Percentiles rank a stretch among this genome's conserved stretches.
These are phyloP conservation scores for Pichia phayaonensis DNA, from an alignment of 805 yeast genomes.

Conservation along the genomic window DNA sequence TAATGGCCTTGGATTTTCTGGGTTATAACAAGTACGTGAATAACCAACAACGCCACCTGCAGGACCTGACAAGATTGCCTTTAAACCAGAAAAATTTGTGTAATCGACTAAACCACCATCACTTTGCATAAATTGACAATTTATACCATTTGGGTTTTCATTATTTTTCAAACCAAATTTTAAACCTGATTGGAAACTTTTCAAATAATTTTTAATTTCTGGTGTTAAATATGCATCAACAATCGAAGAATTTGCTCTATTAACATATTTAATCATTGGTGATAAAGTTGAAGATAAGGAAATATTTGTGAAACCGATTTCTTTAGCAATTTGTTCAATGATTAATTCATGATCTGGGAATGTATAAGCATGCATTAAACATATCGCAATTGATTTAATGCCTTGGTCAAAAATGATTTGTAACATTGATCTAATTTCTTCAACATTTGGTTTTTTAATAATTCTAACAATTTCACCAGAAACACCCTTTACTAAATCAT, in stretches of 20 bases:
- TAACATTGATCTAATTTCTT: constrained; percentile 36
- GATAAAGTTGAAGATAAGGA: constrained; percentile 62
- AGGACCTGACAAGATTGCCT: constrained; percentile 90
- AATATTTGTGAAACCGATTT: constrained; percentile 61
- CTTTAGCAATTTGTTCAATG: constrained; percentile 51
- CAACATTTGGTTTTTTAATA: constrained; percentile 41
- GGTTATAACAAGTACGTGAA: constrained; percentile 69
- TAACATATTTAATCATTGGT: constrained; percentile 73
- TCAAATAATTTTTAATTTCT: constrained; percentile 56
- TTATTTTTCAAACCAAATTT: constrained; percentile 37
- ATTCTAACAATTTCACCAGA: constrained; percentile 65
- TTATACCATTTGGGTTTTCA: constrained; percentile 36
- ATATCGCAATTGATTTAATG: constrained; percentile 61
- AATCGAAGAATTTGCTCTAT: constrained; percentile 68
- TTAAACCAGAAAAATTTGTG: constrained; percentile 72
- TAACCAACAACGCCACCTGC: constrained; percentile 98
- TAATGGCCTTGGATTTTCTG: constrained; percentile 47
- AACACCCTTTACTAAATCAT: constrained; percentile 42
- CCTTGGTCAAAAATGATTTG: constrained; percentile 45
- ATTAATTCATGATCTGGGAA: constrained; percentile 60
- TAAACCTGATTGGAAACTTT: constrained; percentile 56
- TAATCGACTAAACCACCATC: constrained; percentile 94
- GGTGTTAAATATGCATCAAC: constrained; percentile 85
- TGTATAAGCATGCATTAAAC: constrained; percentile 66
- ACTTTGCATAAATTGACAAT: constrained; percentile 86